A percentile compares a stretch with the other conserved stretches of the same genome.
Conservation (phyloP, 2,329 filamentous ascomycete species). For the Phaeosphaeriaceae sp. region DNA sequence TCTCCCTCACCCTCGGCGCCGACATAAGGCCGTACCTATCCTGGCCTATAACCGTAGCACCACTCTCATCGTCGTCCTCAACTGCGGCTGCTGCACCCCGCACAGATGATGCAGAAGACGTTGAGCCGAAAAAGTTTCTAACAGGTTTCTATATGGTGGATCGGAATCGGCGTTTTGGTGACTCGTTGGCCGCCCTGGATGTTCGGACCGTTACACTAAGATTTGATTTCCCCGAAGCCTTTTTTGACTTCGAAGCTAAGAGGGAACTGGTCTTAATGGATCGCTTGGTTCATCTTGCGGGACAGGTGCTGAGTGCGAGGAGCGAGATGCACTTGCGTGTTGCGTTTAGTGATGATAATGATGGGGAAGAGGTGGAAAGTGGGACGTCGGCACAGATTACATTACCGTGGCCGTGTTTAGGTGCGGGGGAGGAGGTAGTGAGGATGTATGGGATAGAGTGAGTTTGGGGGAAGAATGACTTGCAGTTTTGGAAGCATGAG, state of each 20-base stretch:
- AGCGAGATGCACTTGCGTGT: constrained; percentile 32
- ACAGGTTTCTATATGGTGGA: constrained; percentile 34
- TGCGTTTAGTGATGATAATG: constrained; percentile 26
- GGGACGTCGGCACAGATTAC: too few relatives aligned
- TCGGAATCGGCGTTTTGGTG: constrained; percentile 20
- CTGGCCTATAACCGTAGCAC: too few relatives aligned
- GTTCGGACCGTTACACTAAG: constrained; percentile 18
- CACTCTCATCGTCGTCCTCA: too few relatives aligned
- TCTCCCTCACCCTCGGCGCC: constrained; percentile 18
- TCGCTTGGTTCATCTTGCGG: constrained; percentile 32
- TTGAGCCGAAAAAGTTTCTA: constrained; percentile 28
- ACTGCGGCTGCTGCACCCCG: too few relatives aligned
- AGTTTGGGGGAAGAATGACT: too few relatives aligned
- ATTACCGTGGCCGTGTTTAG: too few relatives aligned
- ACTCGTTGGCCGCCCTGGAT: constrained; percentile 19
- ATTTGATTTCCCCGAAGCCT: constrained; percentile 41
- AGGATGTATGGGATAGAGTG: too few relatives aligned
- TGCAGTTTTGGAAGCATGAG: too few relatives aligned
- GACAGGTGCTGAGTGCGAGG: constrained; percentile 38
- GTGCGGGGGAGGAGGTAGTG: too few relatives aligned
- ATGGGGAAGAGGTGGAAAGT: background rate
- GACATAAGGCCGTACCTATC: constrained; percentile 19
- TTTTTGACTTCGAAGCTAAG: constrained; percentile 28
- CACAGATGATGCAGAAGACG: background rate
- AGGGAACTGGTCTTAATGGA: constrained; percentile 18